These are phyloP conservation scores for Flaveria trinervia DNA, from an alignment of 129 eudicot genomes.

Conservation along the genomic window DNA sequence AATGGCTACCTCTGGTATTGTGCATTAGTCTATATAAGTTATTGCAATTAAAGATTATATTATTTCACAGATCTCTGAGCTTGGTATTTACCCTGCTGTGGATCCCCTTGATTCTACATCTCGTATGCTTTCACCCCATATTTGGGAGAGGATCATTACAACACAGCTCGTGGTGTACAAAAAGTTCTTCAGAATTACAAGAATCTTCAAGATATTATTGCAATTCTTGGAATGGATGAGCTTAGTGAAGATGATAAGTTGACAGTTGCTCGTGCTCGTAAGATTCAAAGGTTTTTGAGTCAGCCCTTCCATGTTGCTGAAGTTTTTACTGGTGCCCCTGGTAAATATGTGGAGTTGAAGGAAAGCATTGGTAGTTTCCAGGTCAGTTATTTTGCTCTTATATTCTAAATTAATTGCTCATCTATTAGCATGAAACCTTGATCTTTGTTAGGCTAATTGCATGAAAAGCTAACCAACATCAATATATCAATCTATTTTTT, in stretches of 20 bases:
- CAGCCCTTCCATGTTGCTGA: conserved; percentile 51
- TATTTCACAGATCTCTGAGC: conserved; percentile 43
- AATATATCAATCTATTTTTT: not conserved
- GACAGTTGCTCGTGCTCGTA: conserved; percentile 49
- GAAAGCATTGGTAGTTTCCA: conserved; percentile 47
- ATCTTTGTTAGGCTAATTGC: not conserved
- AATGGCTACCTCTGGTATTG: not conserved
- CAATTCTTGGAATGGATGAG: conserved; percentile 54
- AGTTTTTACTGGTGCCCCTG: conserved; percentile 53
- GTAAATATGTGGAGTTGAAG: conserved; percentile 47
- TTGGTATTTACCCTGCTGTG: conserved; percentile 49
- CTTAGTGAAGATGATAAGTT: conserved; percentile 53
- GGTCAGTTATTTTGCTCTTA: conserved; percentile 24
- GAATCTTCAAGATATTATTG: conserved; percentile 53
- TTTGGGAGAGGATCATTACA: conserved; percentile 51
- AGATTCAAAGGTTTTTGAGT: conserved; percentile 46
- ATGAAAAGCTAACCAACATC: not conserved
- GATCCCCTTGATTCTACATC: conserved; percentile 49
- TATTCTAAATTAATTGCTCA: not conserved
- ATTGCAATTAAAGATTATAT: not conserved
- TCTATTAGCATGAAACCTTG: not conserved
- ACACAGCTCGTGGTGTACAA: conserved; percentile 50
- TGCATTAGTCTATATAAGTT: not conserved
- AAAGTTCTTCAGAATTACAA: conserved; percentile 51
- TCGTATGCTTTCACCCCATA: conserved; percentile 48